Percentiles rank a stretch among this genome's conserved stretches.
Conservation (phyloP, 1,139 yeast genomes). For the Candida sanyaensis region DNA sequence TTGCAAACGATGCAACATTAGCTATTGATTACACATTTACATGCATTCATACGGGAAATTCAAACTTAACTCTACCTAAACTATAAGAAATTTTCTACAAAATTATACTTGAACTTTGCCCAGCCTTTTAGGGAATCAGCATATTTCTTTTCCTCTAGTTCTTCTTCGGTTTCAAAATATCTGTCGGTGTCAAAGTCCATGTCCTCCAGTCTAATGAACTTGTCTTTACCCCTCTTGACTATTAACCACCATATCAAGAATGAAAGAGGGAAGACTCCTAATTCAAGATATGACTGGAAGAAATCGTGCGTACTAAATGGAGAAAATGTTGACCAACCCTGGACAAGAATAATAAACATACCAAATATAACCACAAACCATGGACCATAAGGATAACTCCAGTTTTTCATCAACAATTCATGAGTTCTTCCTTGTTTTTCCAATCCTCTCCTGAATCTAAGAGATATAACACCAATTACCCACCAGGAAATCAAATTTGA, state of each 20-base stretch:
- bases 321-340: conserved; percentile 55
- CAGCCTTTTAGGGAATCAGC: conserved; percentile 47
- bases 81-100: conserved; percentile 28
- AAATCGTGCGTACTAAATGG: conserved; percentile 43
- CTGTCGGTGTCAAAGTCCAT: conserved; percentile 41
- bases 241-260: conserved; percentile 50
- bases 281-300: conserved; percentile 40
- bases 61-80: neutral
- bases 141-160: conserved; percentile 37
- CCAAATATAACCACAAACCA: conserved; percentile 39
- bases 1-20: too few relatives aligned
- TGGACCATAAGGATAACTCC: conserved; percentile 48
- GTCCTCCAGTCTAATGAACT: conserved; percentile 47
- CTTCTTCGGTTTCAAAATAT: conserved; percentile 54
- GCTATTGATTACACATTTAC: too few relatives aligned
- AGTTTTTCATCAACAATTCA: conserved; percentile 36
- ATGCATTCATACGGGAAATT: neutral
- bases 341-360: conserved; percentile 38
- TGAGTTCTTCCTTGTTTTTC: conserved; percentile 37
- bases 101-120: conserved; percentile 38
- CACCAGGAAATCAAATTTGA: conserved; percentile 47
- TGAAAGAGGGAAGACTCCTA: conserved; percentile 38
- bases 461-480: conserved; percentile 40
- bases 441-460: conserved; percentile 42
- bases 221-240: conserved; percentile 45